A percentile compares a stretch with the other conserved stretches of the same genome.
These are phyloP conservation scores for Emergomyces orientalis DNA, from an alignment of 2,329 filamentous ascomycete species.

Conservation along the genomic window DNA sequence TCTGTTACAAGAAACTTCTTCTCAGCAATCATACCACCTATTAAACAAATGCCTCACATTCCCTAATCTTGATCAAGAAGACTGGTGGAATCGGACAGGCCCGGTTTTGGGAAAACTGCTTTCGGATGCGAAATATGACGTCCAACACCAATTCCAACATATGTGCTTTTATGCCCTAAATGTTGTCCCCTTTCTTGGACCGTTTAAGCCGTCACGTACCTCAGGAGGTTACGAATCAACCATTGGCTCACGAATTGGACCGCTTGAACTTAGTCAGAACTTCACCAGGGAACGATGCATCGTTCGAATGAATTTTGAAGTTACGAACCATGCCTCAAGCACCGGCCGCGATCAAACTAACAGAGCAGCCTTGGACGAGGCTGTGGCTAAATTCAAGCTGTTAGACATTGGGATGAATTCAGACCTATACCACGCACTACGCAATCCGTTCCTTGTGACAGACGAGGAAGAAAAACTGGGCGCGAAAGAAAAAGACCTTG, in stretches of 20 bases:
- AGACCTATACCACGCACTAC: conserved; percentile 6
- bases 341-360: conserved; percentile 12
- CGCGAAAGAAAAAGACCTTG: not conserved
- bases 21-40: not conserved
- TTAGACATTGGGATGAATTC: conserved; percentile 5
- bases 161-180: conserved; percentile 14
- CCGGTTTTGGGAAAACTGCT: conserved; percentile 17
- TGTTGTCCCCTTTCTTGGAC: conserved; percentile 17
- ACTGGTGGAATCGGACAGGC: conserved; percentile 20
- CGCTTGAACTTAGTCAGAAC: conserved; percentile 14
- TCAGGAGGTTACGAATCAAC: conserved; percentile 4
- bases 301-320: conserved; percentile 12
- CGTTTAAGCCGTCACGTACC: conserved; percentile 11
- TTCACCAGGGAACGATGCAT: conserved; percentile 7
- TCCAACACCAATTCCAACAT: conserved; percentile 16
- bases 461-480: conserved; percentile 8
- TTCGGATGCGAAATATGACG: conserved; percentile 13
- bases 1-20: not conserved
- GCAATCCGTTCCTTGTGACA: conserved; percentile 7
- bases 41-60: conserved; percentile 8
- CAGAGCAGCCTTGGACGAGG: conserved; percentile 1
- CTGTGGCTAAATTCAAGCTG: conserved; percentile 3
- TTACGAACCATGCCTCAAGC: conserved; percentile 2
- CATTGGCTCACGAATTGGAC: conserved; percentile 7
- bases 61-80: conserved; percentile 11